These are phyloP conservation scores for Aspergillus ruber DNA, from an alignment of 2,329 filamentous ascomycete genomes.

Conservation along the genomic window DNA sequence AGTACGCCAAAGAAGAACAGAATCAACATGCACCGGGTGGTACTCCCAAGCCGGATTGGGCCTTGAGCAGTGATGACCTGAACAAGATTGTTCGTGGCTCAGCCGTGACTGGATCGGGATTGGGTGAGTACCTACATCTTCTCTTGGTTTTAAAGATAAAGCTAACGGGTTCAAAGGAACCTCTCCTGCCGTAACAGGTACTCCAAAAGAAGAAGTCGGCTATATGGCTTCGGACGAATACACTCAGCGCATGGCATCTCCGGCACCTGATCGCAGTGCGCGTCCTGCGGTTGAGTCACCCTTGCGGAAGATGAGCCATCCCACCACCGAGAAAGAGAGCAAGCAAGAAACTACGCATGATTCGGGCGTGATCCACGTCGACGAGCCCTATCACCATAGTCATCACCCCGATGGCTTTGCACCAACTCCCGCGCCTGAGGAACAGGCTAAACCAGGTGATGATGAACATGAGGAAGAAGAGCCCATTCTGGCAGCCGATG, in stretches of 20 bases:
- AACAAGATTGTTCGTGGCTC: constrained; percentile 82
- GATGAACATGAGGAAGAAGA: constrained; percentile 56
- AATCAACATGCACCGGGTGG: constrained; percentile 55
- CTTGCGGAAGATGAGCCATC: constrained; percentile 45
- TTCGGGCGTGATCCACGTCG: constrained; percentile 63
- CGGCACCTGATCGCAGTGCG: constrained; percentile 40
- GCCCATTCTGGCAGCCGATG: constrained; percentile 84
- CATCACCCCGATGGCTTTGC: constrained; percentile 46
- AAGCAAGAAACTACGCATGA: constrained; percentile 13
- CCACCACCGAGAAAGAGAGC: constrained; percentile 41
- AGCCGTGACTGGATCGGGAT: constrained; percentile 43
- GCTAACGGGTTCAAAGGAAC: constrained; percentile 49
- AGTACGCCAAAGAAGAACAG: constrained; percentile 65
- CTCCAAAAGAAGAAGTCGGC: constrained; percentile 84
- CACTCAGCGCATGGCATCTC: constrained; percentile 67
- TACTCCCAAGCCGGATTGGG: constrained; percentile 63
- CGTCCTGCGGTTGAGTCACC: constrained; percentile 47
- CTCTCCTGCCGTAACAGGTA: constrained; percentile 57
- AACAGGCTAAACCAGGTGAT: constrained; percentile 41
- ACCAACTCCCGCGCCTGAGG: constrained; percentile 43
- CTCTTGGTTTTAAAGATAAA: constrained; percentile 1
- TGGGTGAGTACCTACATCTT: constrained; percentile 40
- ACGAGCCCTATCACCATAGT: constrained; percentile 51
- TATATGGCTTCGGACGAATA: constrained; percentile 85
- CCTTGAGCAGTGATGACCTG: constrained; percentile 80